A percentile compares a stretch with the other conserved stretches of the same genome.
phyloP scores from a whole-genome alignment of 2,329 filamentous ascomycete species.

The Penicillium sp. region DNA sequence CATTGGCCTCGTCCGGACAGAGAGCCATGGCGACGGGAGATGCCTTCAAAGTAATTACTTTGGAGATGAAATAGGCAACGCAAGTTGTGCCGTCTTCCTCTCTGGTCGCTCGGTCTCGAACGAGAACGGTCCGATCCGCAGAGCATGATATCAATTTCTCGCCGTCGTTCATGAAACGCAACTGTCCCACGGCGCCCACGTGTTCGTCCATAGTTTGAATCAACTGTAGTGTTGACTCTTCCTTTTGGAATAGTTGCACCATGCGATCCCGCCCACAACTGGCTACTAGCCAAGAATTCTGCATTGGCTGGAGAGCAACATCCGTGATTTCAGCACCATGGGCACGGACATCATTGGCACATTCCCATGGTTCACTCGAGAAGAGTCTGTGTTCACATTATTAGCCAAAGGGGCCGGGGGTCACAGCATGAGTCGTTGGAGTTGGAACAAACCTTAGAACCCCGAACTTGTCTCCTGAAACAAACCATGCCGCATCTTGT shows the following conservation, averaged over 20 bases:
- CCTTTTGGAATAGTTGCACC: constrained; percentile 75
- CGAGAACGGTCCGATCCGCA: constrained; percentile 76
- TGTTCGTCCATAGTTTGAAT: constrained; percentile 92
- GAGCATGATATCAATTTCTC: constrained; percentile 75
- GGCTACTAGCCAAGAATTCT: constrained; percentile 62
- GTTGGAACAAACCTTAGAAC: constrained; percentile 53
- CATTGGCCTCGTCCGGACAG: constrained; percentile 54
- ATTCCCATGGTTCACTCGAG: constrained; percentile 51
- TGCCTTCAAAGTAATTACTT: constrained; percentile 74
- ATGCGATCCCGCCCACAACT: constrained; percentile 84
- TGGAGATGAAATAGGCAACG: constrained; percentile 69
- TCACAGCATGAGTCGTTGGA: background rate
- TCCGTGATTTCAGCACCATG: constrained; percentile 81
- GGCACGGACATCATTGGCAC: constrained; percentile 69
- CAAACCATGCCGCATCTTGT: constrained; percentile 58
- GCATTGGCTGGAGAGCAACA: constrained; percentile 64
- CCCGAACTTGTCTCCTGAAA: constrained; percentile 84
- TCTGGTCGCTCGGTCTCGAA: constrained; percentile 70
- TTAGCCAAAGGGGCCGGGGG: background rate
- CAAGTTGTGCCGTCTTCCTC: constrained; percentile 51
- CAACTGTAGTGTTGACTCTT: constrained; percentile 59
- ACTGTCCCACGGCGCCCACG: constrained; percentile 71
- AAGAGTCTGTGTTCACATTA: constrained; percentile 22
- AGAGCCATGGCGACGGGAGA: constrained; percentile 80
- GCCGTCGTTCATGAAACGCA: constrained; percentile 69